Base-by-base conservation (phyloP, 805 yeast species). In the Candida oleophila region DNA sequence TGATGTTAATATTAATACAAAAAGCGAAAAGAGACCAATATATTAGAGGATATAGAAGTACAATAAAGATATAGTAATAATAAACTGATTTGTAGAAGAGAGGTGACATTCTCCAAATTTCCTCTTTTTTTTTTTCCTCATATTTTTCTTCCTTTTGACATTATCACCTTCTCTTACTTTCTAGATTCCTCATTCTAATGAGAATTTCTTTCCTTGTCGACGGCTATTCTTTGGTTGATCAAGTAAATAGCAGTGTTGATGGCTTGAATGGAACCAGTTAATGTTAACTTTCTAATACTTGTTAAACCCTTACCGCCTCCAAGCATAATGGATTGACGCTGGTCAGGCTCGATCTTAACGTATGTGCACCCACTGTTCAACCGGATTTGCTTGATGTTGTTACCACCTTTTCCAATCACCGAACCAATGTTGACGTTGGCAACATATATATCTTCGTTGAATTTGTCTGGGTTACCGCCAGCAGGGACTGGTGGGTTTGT, bases 401-500 rank as follows among this genome's bases (percentile, higher is more conserved):
- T 81, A 16, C 96, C 96, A 28, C 89, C 89, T 64, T 83, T 87
- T 1, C 96, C 96, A 49, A 89, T 89, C 22, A 89, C 83, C 35
- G 87, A 80, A 1, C 96, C 96, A 35, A 89, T 90, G 63, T 77
- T 85, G 33, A 80, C 80, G 59, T 84, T 83, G 20, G 95, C 90
- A 38, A 89, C 89, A 53, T 69, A 83, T 3, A 89, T 73, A 49
- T 85, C 91, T 63, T 87, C 88, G 45, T 81, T 77, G 45, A 78
- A 73, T 55, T 78, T 78, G 55, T 78, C 87, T 37, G 78, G 69
- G 33, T 45, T 57, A 15, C 60, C 51, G 4, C 60, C 56, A 8
- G 59, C 55, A 45, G 59, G 72, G 19, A 65, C 66, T 11, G 75
- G 74, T 35, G 68, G 67, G 36, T 62, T 59, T 3, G 71, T 68